phyloP scores from a whole-genome alignment of 164 flowering plant genomes.

The Aristolochia californica region DNA sequence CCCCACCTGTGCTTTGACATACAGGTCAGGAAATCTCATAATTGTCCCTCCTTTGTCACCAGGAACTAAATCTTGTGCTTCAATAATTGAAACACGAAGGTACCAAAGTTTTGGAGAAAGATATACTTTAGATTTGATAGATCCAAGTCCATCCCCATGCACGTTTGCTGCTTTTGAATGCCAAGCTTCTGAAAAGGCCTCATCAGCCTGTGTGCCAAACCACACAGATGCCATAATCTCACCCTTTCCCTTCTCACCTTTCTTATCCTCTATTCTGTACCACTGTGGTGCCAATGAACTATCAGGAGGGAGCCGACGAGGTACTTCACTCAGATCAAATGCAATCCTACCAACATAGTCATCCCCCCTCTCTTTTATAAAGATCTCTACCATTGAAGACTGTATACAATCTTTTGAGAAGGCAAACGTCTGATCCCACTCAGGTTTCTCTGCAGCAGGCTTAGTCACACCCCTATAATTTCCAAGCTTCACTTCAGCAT shows the following conservation, averaged over 20 bases:
- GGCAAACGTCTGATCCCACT: conserved; percentile 79
- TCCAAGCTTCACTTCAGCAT: conserved; percentile 30
- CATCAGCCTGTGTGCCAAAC: conserved; percentile 91
- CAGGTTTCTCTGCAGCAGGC: conserved; percentile 13
- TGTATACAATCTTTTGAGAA: conserved; percentile 72
- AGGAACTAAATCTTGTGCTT: conserved; percentile 27
- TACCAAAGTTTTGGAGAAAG: conserved; percentile 29
- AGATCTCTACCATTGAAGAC: conserved; percentile 57
- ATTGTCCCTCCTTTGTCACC: conserved; percentile 15
- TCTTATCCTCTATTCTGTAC: conserved; percentile 63
- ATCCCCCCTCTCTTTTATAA: conserved; percentile 69
- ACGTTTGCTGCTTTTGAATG: conserved; percentile 45
- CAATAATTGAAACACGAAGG: conserved; percentile 20
- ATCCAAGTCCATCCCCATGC: conserved; percentile 16
- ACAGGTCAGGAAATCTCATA: conserved; percentile 18
- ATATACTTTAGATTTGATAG: conserved; percentile 25
- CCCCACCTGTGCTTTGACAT: conserved; percentile 22
- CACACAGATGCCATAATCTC: conserved; percentile 84
- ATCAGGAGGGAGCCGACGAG: conserved; percentile 72
- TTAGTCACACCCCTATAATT: conserved; percentile 26
- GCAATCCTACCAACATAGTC: conserved; percentile 58
- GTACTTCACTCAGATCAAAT: conserved; percentile 67
- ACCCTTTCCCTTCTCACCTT: conserved; percentile 57
- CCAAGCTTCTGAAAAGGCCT: conserved; percentile 81
- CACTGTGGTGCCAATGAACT: conserved; percentile 81